Conservation (phyloP, 2,329 filamentous ascomycete species). For the Colletotrichum sp. region DNA sequence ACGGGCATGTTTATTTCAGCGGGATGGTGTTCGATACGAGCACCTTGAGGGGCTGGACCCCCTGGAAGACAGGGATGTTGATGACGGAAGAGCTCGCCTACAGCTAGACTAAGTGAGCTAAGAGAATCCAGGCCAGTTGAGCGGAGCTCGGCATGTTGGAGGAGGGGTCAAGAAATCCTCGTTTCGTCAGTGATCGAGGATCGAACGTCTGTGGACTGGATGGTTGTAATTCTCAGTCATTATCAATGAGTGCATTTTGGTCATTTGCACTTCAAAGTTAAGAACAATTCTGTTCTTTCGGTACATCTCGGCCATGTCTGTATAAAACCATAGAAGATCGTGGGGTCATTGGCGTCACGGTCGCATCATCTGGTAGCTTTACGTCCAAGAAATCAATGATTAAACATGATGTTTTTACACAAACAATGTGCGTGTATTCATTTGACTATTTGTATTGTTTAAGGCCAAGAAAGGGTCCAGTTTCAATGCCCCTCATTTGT, state of each 20-base stretch:
- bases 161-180: neutral
- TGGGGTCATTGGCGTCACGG: neutral
- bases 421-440: neutral
- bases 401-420: neutral
- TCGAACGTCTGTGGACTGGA: fast-evolving
- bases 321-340: neutral
- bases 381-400: neutral
- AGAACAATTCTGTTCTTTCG: too few species aligned
- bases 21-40: neutral
- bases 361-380: neutral
- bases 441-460: neutral
- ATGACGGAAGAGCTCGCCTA: neutral
- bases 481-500: neutral
- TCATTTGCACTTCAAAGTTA: too few species aligned
- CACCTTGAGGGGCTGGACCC: neutral
- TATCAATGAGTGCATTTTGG: too few species aligned
- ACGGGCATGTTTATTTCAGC: neutral
- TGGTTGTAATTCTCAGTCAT: too few species aligned
- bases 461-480: neutral
- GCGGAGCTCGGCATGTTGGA: neutral
- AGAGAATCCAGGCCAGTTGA: neutral
- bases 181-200: neutral
- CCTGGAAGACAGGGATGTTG: neutral
- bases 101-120: neutral
- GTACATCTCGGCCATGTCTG: neutral